These are phyloP conservation scores for Chalciporus chontae DNA, from an alignment of 768 basidiomycete genomes.

Conservation along the genomic window DNA sequence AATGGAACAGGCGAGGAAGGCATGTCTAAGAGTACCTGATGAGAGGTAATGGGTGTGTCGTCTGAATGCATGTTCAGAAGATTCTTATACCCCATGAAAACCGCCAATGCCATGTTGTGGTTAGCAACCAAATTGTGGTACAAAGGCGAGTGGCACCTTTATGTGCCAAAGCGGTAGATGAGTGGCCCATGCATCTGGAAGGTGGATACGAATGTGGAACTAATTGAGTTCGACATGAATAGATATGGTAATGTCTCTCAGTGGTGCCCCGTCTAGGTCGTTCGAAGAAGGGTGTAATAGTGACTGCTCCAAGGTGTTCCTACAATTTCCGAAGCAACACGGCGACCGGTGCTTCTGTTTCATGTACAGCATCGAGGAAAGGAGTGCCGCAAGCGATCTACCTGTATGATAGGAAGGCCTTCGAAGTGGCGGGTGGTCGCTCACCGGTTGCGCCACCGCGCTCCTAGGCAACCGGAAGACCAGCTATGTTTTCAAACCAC, in stretches of 20 bases:
- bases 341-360: constrained; percentile 23
- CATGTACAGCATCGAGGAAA: constrained; percentile 20
- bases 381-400: constrained; percentile 12
- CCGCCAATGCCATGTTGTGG: constrained; percentile 18
- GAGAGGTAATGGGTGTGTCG: constrained; percentile 18
- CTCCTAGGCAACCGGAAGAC: constrained; percentile 35
- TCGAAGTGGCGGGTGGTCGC: constrained; percentile 10
- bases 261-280: constrained; percentile 12
- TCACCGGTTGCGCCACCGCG: constrained; percentile 10
- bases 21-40: constrained; percentile 18
- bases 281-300: constrained; percentile 17
- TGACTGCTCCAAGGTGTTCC: constrained; percentile 13
- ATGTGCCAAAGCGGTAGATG: constrained; percentile 16
- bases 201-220: constrained; percentile 8
- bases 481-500: constrained; percentile 78
- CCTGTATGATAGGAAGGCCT: constrained; percentile 2
- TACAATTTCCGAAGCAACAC: constrained; percentile 27
- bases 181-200: constrained; percentile 9
- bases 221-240: constrained; percentile 9
- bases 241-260: constrained; percentile 14
- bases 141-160: constrained; percentile 9
- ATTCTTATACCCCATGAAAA: constrained; percentile 20
- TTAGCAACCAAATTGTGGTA: constrained; percentile 18
- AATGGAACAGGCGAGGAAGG: constrained; percentile 25
- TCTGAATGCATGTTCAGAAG: not conserved